A percentile compares a stretch with the other conserved stretches of the same genome.
Evolutionary conservation across 139 green algal species (phyloP).

Genomic region (Marvania coccoides): DNA sequence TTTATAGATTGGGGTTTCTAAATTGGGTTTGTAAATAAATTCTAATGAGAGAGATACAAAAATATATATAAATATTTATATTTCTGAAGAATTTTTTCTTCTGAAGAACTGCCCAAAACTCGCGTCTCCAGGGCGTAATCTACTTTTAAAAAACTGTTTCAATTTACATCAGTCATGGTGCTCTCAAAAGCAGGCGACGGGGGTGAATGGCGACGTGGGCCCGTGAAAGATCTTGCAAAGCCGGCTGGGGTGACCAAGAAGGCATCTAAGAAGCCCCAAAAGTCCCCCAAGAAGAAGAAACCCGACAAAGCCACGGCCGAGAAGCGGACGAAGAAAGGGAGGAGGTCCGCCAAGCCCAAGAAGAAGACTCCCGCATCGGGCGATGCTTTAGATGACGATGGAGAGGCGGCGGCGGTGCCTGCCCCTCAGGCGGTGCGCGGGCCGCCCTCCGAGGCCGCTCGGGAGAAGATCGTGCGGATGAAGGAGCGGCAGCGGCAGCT

Average conservation of each 20-base stretch:
- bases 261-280: neutral
- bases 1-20: neutral
- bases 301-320: neutral
- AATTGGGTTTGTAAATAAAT: too few species aligned
- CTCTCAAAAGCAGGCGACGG: neutral
- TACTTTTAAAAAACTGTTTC: too few species aligned
- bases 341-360: neutral
- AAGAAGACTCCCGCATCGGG: neutral
- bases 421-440: neutral
- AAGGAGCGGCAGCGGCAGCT: neutral
- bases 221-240: neutral
- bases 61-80: neutral
- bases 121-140: neutral
- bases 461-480: neutral
- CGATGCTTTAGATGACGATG: neutral
- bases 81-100: neutral
- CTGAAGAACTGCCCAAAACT: neutral
- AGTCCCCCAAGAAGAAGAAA: neutral
- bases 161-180: too few species aligned
- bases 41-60: too few species aligned
- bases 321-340: neutral
- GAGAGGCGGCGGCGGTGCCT: neutral
- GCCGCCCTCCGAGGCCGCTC: neutral
- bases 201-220: neutral
- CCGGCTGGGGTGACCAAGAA: neutral